A percentile compares a stretch with the other conserved stretches of the same genome.
Conservation (phyloP, 2,329 filamentous ascomycete species). For the Falciphora oryzae region DNA sequence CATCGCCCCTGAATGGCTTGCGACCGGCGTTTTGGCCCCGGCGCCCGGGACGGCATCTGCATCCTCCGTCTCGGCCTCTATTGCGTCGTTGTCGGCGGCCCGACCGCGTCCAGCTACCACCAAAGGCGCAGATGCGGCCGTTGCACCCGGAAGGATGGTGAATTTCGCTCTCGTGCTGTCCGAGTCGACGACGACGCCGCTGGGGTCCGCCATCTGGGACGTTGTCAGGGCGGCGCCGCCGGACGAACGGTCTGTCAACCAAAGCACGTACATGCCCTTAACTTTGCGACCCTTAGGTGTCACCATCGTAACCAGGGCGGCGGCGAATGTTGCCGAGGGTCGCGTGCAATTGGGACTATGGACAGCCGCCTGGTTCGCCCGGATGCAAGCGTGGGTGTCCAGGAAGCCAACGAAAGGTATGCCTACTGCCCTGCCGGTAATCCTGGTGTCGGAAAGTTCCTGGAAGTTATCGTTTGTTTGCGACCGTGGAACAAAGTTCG, state of each 20-base stretch:
- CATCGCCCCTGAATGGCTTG: background rate
- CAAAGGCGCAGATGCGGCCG: background rate
- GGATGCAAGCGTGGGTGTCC: background rate
- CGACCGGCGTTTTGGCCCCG: background rate
- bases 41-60: background rate
- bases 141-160: background rate
- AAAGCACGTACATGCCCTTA: background rate
- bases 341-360: constrained; percentile 1
- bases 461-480: constrained; percentile 4
- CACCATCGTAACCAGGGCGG: background rate
- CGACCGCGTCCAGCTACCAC: background rate
- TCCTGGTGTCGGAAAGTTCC: background rate
- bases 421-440: background rate
- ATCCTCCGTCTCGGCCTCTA: background rate
- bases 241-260: background rate
- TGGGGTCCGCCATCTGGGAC: background rate
- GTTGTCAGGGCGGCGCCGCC: background rate
- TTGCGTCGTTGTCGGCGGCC: no score
- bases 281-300: background rate
- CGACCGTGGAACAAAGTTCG: constrained; percentile 1
- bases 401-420: background rate
- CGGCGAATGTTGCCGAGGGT: background rate
- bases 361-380: constrained; percentile 4
- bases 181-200: background rate
- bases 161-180: constrained; percentile 1